Conservation (phyloP, 371 early-diverging fungal species). For the Mucor racemosus region DNA sequence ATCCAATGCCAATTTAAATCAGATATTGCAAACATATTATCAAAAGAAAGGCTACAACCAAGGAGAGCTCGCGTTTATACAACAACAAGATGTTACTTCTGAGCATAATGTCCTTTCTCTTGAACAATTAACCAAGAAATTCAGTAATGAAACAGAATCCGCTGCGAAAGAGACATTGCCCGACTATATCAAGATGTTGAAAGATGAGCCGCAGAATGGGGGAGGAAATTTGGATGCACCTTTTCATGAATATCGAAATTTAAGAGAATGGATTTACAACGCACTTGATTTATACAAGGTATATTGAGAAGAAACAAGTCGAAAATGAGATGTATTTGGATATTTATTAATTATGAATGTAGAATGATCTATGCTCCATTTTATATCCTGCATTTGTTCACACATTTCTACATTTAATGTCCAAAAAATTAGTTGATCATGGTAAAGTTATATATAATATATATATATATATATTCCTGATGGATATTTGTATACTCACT, state of each 20-base stretch:
- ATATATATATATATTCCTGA: not conserved
- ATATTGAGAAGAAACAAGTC: not conserved
- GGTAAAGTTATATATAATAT: conserved; percentile 47
- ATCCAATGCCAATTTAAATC: conserved; percentile 38
- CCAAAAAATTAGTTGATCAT: conserved; percentile 62
- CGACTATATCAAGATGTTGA: conserved; percentile 65
- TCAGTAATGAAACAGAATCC: conserved; percentile 15
- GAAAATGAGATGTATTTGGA: not conserved
- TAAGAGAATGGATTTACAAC: conserved; percentile 94
- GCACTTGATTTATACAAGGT: conserved; percentile 94
- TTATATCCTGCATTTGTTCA: conserved; percentile 97
- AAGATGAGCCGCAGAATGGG: conserved; percentile 69
- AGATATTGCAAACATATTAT: conserved; percentile 45
- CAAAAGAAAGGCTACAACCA: conserved; percentile 46
- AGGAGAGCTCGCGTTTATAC: conserved; percentile 35
- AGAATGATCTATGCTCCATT: conserved; percentile 86
- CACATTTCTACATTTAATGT: conserved; percentile 90
- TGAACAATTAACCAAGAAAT: conserved; percentile 34
- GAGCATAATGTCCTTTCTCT: conserved; percentile 34
- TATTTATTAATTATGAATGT: not conserved
- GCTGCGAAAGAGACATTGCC: conserved; percentile 40
- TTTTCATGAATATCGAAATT: conserved; percentile 73
- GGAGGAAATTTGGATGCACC: conserved; percentile 75
- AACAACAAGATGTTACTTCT: conserved; percentile 29
- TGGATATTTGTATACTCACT: not conserved